phyloP scores from a whole-genome alignment of 768 basidiomycete species.

The Leucogyrophana mollusca region DNA sequence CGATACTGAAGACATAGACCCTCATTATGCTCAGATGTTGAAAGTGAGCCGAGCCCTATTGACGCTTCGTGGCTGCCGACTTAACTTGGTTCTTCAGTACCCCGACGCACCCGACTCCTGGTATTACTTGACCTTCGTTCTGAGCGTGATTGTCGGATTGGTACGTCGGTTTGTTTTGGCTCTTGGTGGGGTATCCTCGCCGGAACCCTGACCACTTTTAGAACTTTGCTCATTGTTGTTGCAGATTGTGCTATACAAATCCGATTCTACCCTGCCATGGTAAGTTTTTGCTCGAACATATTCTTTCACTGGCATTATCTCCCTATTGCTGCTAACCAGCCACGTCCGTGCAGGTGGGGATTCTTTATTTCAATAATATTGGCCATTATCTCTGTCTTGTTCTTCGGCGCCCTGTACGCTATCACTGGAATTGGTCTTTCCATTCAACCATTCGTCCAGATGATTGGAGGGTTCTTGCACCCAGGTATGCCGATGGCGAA shows the following conservation, averaged over 20 bases:
- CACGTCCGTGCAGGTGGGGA: slow-evolving; percentile 39
- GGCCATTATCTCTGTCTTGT: slow-evolving; percentile 46
- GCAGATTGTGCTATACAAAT: slow-evolving; percentile 53
- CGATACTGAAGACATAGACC: slow-evolving; percentile 43
- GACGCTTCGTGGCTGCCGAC: slow-evolving; percentile 14
- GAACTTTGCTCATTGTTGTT: slow-evolving; percentile 11
- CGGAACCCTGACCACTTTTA: too few relatives aligned
- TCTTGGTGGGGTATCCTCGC: too few relatives aligned
- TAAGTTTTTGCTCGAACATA: slow-evolving; percentile 20
- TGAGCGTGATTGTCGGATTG: slow-evolving; percentile 31
- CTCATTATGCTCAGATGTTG: slow-evolving; percentile 56
- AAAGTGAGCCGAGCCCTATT: slow-evolving; percentile 20
- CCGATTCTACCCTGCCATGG: slow-evolving; percentile 56
- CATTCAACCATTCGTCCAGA: slow-evolving; percentile 29
- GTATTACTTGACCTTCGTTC: slow-evolving; percentile 26
- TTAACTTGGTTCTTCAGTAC: slow-evolving; percentile 20
- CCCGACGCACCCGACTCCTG: slow-evolving; percentile 31
- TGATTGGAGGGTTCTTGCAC: slow-evolving; percentile 37
- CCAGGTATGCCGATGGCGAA: slow-evolving; percentile 40
- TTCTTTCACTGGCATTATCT: too few relatives aligned
- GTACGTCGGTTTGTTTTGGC: slow-evolving; percentile 11
- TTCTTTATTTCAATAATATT: slow-evolving; percentile 53
- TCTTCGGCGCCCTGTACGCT: slow-evolving; percentile 53
- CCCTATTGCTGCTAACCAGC: slow-evolving; percentile 4
- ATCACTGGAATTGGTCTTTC: slow-evolving; percentile 36